Percentiles rank a stretch among this genome's conserved stretches.
These are phyloP conservation scores for Cyberlindnera bimundalis DNA, from an alignment of 805 yeast species.

Conservation along the genomic window DNA sequence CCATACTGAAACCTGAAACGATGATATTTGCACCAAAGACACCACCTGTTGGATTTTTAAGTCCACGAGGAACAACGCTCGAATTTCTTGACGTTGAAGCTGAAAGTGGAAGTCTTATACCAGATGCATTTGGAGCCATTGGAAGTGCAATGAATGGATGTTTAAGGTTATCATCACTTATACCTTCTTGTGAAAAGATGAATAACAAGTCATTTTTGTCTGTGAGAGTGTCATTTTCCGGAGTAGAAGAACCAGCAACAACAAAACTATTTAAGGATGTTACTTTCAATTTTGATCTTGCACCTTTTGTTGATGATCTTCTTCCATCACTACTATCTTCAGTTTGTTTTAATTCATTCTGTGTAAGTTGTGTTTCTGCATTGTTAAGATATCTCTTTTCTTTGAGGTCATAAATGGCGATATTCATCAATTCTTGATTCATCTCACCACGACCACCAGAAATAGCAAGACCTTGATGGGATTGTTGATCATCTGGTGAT, in stretches of 20 bases:
- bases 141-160: slow-evolving; percentile 35
- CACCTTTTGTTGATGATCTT: slow-evolving; percentile 5
- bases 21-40: slow-evolving; percentile 64
- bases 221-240: slow-evolving; percentile 4
- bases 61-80: slow-evolving; percentile 41
- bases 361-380: slow-evolving; percentile 20
- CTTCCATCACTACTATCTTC: slow-evolving; percentile 15
- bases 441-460: slow-evolving; percentile 48
- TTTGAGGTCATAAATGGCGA: slow-evolving; percentile 43
- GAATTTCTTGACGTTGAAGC: slow-evolving; percentile 18
- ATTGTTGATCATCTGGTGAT: slow-evolving; percentile 33
- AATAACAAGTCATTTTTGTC: slow-evolving; percentile 20
- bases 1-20: slow-evolving; percentile 54
- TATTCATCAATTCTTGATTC: slow-evolving; percentile 30
- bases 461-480: slow-evolving; percentile 49
- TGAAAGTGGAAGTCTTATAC: slow-evolving; percentile 29
- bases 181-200: slow-evolving; percentile 17
- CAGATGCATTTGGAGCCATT: slow-evolving; percentile 30
- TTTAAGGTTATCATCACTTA: slow-evolving; percentile 6
- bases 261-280: slow-evolving; percentile 20
- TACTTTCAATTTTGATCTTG: slow-evolving; percentile 16
- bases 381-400: slow-evolving; percentile 29
- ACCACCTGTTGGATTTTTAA: slow-evolving; percentile 57
- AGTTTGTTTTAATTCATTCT: slow-evolving; percentile 20
- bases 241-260: slow-evolving; percentile 15